phyloP scores from a whole-genome alignment of 805 yeast genomes.

The Wickerhamomyces queroliae region DNA sequence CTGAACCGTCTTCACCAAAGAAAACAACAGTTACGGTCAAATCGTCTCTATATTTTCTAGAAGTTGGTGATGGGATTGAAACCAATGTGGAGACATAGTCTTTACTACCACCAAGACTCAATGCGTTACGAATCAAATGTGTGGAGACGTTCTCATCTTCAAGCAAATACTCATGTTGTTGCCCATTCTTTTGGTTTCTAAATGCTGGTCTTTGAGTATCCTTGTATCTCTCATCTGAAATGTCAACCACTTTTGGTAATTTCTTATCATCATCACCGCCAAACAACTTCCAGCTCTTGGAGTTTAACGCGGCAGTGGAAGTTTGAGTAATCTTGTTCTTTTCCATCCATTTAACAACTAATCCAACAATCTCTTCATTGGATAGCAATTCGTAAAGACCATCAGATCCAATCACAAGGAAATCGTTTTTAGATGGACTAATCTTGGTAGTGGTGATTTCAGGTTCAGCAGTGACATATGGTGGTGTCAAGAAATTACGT shows the following conservation, averaged over 20 bases:
- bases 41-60: slow-evolving; percentile 92
- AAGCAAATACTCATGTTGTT: slow-evolving; percentile 41
- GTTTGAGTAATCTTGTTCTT: slow-evolving; percentile 42
- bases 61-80: slow-evolving; percentile 85
- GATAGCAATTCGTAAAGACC: slow-evolving; percentile 89
- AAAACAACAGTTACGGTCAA: slow-evolving; percentile 93
- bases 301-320: slow-evolving; percentile 10
- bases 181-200: slow-evolving; percentile 39
- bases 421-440: slow-evolving; percentile 66
- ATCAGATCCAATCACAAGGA: slow-evolving; percentile 89
- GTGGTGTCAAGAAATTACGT: slow-evolving; percentile 75
- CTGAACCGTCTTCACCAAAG: slow-evolving; percentile 54
- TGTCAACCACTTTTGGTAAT: slow-evolving; percentile 58
- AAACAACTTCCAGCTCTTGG: slow-evolving; percentile 16
- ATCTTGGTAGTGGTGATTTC: slow-evolving; percentile 79
- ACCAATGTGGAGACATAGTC: slow-evolving; percentile 87
- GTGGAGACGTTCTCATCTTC: slow-evolving; percentile 90
- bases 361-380: slow-evolving; percentile 86
- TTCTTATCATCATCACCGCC: slow-evolving; percentile 29
- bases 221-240: slow-evolving; percentile 52
- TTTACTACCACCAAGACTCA: slow-evolving; percentile 80
- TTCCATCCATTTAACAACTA: slow-evolving; percentile 93
- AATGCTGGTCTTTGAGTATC: slow-evolving; percentile 67
- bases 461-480: slow-evolving; percentile 97
- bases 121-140: slow-evolving; percentile 88